phyloP scores from a whole-genome alignment of 2,329 filamentous ascomycete genomes.

The Ceratocystis huliohia region DNA sequence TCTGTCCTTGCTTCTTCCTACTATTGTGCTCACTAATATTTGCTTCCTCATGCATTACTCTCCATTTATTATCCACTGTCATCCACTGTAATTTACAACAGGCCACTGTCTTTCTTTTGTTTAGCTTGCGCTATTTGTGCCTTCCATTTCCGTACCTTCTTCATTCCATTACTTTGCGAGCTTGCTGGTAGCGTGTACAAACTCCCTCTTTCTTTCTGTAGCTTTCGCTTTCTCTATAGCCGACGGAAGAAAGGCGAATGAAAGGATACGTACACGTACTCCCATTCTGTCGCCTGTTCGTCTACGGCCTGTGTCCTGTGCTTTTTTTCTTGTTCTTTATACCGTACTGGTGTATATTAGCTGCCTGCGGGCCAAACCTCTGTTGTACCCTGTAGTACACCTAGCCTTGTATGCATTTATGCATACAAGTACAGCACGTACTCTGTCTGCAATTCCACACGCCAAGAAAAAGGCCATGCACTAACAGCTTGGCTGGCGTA shows the following conservation, averaged over 20 bases:
- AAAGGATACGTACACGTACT: not conserved
- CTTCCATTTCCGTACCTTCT: not conserved
- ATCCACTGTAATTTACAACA: not conserved
- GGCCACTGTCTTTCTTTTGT: not conserved
- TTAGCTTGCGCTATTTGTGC: not conserved
- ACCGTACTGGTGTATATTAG: not conserved
- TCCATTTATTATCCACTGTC: not conserved
- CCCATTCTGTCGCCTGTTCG: not conserved
- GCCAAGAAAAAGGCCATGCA: not conserved
- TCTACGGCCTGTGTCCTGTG: not conserved
- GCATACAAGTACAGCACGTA: not conserved
- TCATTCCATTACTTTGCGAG: not conserved
- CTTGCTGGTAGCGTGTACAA: not conserved
- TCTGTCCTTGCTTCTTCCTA: not conserved
- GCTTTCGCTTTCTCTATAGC: not conserved
- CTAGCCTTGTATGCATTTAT: not conserved
- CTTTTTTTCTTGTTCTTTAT: not conserved
- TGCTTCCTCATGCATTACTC: too few relatives aligned
- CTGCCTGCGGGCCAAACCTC: not conserved
- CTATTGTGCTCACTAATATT: too few relatives aligned
- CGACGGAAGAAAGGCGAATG: not conserved
- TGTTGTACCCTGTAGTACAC: not conserved
- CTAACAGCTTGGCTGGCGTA: not conserved
- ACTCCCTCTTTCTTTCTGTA: not conserved
- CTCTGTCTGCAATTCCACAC: not conserved